Evolutionary conservation across 169 alveolate genomes (phyloP).

Genomic region (Amoebophrya sp.): DNA sequence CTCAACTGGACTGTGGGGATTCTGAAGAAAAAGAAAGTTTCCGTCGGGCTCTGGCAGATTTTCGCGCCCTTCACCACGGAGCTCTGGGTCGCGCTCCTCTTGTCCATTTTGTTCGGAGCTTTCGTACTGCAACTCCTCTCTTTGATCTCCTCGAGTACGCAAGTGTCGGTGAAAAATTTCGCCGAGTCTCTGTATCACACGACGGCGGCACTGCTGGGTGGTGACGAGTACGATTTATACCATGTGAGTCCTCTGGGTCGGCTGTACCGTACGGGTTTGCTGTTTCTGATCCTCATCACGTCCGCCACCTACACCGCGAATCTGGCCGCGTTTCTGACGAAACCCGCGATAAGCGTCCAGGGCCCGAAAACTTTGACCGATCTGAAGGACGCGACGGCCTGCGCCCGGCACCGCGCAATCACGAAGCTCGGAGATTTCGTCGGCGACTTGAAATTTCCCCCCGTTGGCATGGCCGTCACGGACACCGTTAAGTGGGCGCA

Average conservation of each 20-base stretch:
- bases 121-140: neutral
- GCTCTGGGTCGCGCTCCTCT: neutral
- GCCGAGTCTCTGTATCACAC: neutral
- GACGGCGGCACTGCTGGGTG: neutral
- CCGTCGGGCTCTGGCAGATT: too few relatives aligned
- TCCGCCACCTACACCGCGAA: conserved; percentile 9
- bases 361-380: neutral
- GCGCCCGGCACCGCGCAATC: neutral
- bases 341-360: neutral
- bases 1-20: neutral
- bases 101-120: neutral
- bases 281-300: neutral
- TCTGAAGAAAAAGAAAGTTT: neutral
- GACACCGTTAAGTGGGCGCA: neutral
- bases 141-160: neutral
- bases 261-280: neutral
- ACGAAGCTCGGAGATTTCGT: neutral
- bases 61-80: neutral
- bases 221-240: conserved; percentile 13
- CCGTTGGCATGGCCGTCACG: too few relatives aligned
- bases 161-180: neutral
- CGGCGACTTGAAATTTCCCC: neutral
- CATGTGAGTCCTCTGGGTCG: neutral
- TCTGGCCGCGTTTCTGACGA: neutral
- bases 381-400: neutral